Conservation (phyloP, 1,284 basidiomycete genomes). For the Testicularia cyperi region DNA sequence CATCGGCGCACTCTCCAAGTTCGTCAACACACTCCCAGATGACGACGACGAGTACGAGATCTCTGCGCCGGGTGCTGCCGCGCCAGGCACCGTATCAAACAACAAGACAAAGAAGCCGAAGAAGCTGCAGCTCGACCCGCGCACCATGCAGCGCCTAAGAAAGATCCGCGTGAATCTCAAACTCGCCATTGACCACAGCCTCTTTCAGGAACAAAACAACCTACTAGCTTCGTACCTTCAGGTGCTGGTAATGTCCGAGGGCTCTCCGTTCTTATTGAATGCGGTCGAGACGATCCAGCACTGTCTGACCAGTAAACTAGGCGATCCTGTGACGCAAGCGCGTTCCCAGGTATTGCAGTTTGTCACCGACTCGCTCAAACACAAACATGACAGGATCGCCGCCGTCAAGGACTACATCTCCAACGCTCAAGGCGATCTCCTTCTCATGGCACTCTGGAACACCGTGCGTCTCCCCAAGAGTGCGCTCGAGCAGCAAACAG, state of each 20-base stretch:
- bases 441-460: constrained; percentile 53
- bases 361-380: constrained; percentile 36
- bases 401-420: constrained; percentile 54
- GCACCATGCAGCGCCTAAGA: constrained; percentile 39
- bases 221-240: constrained; percentile 54
- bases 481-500: background rate
- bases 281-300: constrained; percentile 38
- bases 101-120: constrained; percentile 25
- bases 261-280: constrained; percentile 31
- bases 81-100: constrained; percentile 1
- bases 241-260: constrained; percentile 52
- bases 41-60: constrained; percentile 34
- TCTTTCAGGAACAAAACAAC: constrained; percentile 45
- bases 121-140: constrained; percentile 39
- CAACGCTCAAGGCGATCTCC: constrained; percentile 52
- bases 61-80: background rate
- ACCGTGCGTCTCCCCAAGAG: constrained; percentile 17
- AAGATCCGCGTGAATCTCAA: constrained; percentile 56
- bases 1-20: constrained; percentile 51
- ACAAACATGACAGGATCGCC: constrained; percentile 40
- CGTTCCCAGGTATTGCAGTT: constrained; percentile 42
- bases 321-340: constrained; percentile 26
- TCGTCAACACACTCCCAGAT: constrained; percentile 56
- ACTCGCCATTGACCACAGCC: constrained; percentile 53
- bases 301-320: constrained; percentile 12